phyloP scores from a whole-genome alignment of 352 stramenopile species.

The Phytophthora vignae region DNA sequence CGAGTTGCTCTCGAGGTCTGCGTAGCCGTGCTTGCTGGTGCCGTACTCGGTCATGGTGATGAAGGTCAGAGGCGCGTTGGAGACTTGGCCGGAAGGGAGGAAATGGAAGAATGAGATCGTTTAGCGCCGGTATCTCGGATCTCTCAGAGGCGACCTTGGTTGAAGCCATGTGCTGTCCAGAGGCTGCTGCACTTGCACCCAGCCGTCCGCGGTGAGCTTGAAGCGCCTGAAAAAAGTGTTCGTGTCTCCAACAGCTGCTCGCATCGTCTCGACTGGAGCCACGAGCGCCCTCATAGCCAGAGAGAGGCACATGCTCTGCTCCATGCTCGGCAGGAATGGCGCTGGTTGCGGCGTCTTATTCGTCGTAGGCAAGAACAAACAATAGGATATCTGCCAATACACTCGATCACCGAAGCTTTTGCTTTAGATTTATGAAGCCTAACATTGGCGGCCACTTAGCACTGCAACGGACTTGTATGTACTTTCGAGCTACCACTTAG shows the following conservation, averaged over 20 bases:
- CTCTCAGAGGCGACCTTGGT: background rate
- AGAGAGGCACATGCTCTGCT: conserved; percentile 27
- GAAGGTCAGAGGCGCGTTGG: conserved; percentile 3
- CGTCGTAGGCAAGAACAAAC: background rate
- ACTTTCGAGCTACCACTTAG: background rate
- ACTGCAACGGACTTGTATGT: background rate
- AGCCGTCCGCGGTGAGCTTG: conserved; percentile 12
- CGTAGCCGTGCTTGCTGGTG: conserved; percentile 38
- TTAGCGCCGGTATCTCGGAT: background rate
- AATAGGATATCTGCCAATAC: background rate
- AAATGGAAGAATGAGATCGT: conserved; percentile 38
- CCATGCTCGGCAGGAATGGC: conserved; percentile 4
- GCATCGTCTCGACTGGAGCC: conserved; percentile 26
- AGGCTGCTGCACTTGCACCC: conserved; percentile 14
- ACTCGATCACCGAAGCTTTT: conserved; percentile 17
- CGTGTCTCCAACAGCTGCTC: conserved; percentile 18
- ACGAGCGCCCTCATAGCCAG: conserved; percentile 27
- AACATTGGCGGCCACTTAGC: background rate
- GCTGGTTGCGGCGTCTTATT: conserved; percentile 24
- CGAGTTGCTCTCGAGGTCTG: conserved; percentile 40
- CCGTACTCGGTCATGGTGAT: conserved; percentile 51
- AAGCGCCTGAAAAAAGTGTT: conserved; percentile 33
- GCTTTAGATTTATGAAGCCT: conserved; percentile 1
- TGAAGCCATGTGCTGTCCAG: conserved; percentile 18
- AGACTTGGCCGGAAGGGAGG: conserved; percentile 13